Percentiles rank a stretch among this genome's conserved stretches.
Evolutionary conservation across 176 grass and related monocot species (phyloP).

Genomic region (Carex parvula): DNA sequence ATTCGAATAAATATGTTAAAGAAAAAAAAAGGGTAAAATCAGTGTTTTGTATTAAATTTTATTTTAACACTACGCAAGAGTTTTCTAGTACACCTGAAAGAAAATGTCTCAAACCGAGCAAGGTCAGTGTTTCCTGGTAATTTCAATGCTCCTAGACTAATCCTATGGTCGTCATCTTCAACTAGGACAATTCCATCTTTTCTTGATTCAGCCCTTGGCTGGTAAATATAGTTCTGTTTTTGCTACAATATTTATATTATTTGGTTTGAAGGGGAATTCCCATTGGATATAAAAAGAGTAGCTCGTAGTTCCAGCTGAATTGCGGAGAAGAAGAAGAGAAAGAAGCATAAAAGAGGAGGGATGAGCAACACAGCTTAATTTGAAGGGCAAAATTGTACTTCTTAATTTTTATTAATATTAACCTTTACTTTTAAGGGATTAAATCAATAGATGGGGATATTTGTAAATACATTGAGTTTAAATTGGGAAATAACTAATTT

Average conservation of each 20-base stretch:
- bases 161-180: conserved; percentile 35
- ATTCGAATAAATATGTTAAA: not conserved
- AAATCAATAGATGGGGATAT: too few relatives aligned
- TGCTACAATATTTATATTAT: not conserved
- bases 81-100: conserved; percentile 41
- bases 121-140: conserved; percentile 71
- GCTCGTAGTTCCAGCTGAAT: not conserved
- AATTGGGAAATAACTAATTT: too few relatives aligned
- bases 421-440: too few relatives aligned
- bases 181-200: conserved; percentile 43
- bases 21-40: not conserved
- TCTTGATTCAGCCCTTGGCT: conserved; percentile 25
- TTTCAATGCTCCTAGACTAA: conserved; percentile 86
- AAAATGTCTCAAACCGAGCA: conserved; percentile 60
- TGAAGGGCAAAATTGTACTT: too few relatives aligned
- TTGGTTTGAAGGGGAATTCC: conserved; percentile 17
- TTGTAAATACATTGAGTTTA: too few relatives aligned
- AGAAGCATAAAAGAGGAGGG: not conserved
- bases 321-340: conserved; percentile 20
- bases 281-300: not conserved
- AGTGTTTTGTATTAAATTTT: not conserved
- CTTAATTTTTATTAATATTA: too few relatives aligned
- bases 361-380: too few relatives aligned
- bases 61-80: not conserved
- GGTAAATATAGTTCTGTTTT: not conserved